Base-by-base conservation (phyloP, 768 basidiomycete genomes). In the Auricularia sp. region DNA sequence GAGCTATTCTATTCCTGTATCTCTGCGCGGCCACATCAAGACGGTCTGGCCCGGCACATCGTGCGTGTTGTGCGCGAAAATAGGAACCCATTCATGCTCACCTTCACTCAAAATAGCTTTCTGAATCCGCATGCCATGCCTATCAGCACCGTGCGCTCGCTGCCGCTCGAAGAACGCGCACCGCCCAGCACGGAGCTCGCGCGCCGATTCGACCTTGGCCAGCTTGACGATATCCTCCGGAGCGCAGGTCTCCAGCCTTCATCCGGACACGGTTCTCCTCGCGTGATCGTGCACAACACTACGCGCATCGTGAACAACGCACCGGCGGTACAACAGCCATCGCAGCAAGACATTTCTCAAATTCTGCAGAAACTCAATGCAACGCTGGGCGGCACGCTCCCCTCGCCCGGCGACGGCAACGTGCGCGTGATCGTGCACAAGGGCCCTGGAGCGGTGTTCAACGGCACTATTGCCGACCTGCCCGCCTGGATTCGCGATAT, bases 141-240 rank as follows among this genome's bases (percentile, higher is more conserved):
- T 1, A 21, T 51, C 47, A 51, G 10, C 47, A 21, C 47, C 16
- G 47, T 51, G 11, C 47, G 21, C 18, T 2, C 47, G 14, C 10
- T 21, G 3, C 47, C 47, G 47, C 47, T 51, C 3, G 18, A 21
- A 2, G 39, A 42, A 42, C 39, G 39, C 39, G 39, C 39, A 14
- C 39, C 54, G 71, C 18, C 71, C 72, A 8, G 66, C 72, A 16
- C 47, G 18, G 47, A 10, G 16, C 47, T 51, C 47, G 47, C 21
- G 11, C 14, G 21, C 18, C 47, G 47, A 8, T 51, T 51, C 47
- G 47, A 51, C 16, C 47, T 51, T 18, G 14, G 18, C 47, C 18
- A 51, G 21, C 14, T 51, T 10, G 21, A 51, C 47, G 47, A 16
- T 18, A 21, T 51, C 21, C 47, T 51, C 11, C 18, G 47, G 5